Evolutionary conservation across 352 stramenopile genomes (phyloP).

Genomic region (Thraustochytrium striatum): DNA sequence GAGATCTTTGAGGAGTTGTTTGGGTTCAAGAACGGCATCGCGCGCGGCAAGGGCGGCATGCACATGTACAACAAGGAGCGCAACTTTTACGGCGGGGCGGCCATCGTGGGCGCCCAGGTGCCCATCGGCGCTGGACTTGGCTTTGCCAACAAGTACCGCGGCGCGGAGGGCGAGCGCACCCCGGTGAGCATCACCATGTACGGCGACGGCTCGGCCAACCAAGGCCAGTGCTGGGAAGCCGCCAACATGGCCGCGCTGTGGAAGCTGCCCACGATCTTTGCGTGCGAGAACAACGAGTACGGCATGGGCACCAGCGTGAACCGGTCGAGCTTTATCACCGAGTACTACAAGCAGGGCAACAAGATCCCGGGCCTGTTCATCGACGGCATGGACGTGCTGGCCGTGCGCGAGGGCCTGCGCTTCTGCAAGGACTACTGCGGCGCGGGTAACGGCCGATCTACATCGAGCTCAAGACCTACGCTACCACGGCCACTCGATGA

Average conservation of each 20-base stretch:
- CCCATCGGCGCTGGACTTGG: constrained; percentile 93
- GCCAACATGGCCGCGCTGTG: constrained; percentile 96
- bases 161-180: constrained; percentile 74
- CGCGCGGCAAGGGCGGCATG: constrained; percentile 96
- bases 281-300: constrained; percentile 99
- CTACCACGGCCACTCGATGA: constrained; percentile 99
- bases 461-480: constrained; percentile 95
- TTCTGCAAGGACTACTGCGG: constrained; percentile 93
- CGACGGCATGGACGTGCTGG: constrained; percentile 99
- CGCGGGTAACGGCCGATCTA: constrained; percentile 96
- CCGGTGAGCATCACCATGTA: constrained; percentile 88
- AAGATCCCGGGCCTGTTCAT: constrained; percentile 98
- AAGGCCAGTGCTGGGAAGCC: constrained; percentile 92
- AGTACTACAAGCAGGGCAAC: constrained; percentile 99
- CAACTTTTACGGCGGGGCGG: constrained; percentile 97
- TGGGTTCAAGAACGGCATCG: constrained; percentile 77
- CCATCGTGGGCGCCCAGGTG: constrained; percentile 97
- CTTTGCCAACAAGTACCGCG: constrained; percentile 98
- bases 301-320: constrained; percentile 98
- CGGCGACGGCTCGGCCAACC: constrained; percentile 97
- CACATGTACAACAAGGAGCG: constrained; percentile 98
- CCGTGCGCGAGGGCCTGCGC: constrained; percentile 89
- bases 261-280: constrained; percentile 98
- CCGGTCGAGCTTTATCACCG: constrained; percentile 89
- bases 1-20: constrained; percentile 90